Percentiles rank a stretch among this genome's conserved stretches.
Evolutionary conservation across 2,329 filamentous ascomycete species (phyloP).

Genomic region (Fusarium ramigenum): DNA sequence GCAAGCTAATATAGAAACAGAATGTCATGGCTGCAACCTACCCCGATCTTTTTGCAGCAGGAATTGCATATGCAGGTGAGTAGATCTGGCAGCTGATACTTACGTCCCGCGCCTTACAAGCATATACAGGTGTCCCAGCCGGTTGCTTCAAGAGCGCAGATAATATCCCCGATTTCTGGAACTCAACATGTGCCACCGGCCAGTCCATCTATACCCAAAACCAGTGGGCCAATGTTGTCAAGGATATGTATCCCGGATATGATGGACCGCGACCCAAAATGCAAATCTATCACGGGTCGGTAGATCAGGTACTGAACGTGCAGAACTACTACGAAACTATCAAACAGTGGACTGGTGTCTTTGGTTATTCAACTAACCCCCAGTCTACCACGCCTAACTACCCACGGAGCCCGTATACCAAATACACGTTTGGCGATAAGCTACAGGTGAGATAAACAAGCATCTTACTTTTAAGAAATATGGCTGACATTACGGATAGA

Average conservation of each 20-base stretch:
- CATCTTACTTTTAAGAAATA: accelerated
- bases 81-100: accelerated
- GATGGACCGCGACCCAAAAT: slow-evolving; percentile 61
- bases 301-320: slow-evolving; percentile 59
- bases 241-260: slow-evolving; percentile 61
- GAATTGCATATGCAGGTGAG: slow-evolving; percentile 59
- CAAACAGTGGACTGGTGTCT: slow-evolving; percentile 65
- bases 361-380: slow-evolving; percentile 51
- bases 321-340: slow-evolving; percentile 67
- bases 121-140: slow-evolving; percentile 62
- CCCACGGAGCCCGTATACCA: slow-evolving; percentile 52
- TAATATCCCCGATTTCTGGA: slow-evolving; percentile 59
- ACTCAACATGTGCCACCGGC: slow-evolving; percentile 63
- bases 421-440: slow-evolving; percentile 51
- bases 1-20: slow-evolving; percentile 31
- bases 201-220: slow-evolving; percentile 53
- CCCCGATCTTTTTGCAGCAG: slow-evolving; percentile 63
- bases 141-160: slow-evolving; percentile 60
- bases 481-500: not conserved
- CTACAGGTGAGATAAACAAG: not conserved
- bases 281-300: slow-evolving; percentile 67
- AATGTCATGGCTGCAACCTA: slow-evolving; percentile 63
- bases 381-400: slow-evolving; percentile 45
- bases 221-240: slow-evolving; percentile 54
- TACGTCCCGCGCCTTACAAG: too few species aligned